phyloP scores from a whole-genome alignment of 2,329 filamentous ascomycete species.

The Arthroderma sp. region DNA sequence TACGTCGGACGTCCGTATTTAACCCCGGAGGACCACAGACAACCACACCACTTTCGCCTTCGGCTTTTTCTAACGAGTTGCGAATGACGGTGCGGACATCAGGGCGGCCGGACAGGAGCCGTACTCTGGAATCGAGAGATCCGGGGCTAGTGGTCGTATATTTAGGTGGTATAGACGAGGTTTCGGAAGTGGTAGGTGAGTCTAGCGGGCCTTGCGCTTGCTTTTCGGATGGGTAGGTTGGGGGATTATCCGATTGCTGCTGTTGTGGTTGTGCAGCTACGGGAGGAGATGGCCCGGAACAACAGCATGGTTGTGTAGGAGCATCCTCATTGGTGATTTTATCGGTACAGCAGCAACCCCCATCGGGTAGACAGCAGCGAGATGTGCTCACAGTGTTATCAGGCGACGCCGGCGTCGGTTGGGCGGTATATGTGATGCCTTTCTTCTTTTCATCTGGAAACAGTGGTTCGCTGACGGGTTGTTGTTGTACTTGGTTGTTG shows the following conservation, averaged over 20 bases:
- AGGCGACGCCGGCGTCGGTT: constrained; percentile 3
- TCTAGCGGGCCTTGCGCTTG: constrained; percentile 4
- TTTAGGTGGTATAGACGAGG: not conserved
- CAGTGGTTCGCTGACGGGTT: not conserved
- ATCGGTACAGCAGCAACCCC: constrained; percentile 37
- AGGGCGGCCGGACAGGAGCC: constrained; percentile 40
- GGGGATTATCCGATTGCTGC: not conserved
- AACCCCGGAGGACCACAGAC: constrained; percentile 48
- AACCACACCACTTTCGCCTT: constrained; percentile 49
- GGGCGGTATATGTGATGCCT: constrained; percentile 9
- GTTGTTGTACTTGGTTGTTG: constrained; percentile 16
- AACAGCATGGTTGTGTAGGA: constrained; percentile 25
- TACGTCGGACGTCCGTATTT: constrained; percentile 41
- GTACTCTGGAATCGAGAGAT: constrained; percentile 15
- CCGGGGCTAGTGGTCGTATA: constrained; percentile 10
- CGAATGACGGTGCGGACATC: constrained; percentile 39
- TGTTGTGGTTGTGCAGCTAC: not conserved
- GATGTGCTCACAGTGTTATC: not conserved
- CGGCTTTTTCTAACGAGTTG: constrained; percentile 42
- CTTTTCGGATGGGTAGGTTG: not conserved
- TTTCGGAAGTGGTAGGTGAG: not conserved
- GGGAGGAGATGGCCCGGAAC: constrained; percentile 17
- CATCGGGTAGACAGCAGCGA: constrained; percentile 15
- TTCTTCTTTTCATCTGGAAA: not conserved
- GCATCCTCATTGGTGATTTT: constrained; percentile 35